phyloP scores from a whole-genome alignment of 805 yeast genomes.

The Hyphopichia homilentoma region DNA sequence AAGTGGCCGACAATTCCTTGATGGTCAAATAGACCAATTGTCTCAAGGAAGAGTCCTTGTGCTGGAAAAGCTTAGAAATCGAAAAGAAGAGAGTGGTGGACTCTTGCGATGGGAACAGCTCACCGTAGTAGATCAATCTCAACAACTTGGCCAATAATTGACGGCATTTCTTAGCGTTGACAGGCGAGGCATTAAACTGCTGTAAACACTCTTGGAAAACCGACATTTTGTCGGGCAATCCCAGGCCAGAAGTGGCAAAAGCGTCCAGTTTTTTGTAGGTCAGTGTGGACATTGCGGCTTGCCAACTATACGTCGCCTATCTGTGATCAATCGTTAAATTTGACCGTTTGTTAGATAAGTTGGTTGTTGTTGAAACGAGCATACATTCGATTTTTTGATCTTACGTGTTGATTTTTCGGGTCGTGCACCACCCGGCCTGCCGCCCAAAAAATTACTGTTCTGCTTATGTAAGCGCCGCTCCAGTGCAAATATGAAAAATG shows the following conservation, averaged over 20 bases:
- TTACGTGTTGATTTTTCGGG: conserved; percentile 13
- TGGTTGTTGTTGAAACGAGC: too few species aligned
- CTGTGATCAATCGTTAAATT: not conserved
- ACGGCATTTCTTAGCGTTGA: conserved; percentile 85
- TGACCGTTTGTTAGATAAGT: too few species aligned
- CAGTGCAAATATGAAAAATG: too few species aligned
- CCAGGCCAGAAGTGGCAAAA: conserved; percentile 50
- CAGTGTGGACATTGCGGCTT: conserved; percentile 72
- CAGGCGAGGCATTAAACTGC: conserved; percentile 88
- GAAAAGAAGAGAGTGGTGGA: conserved; percentile 92
- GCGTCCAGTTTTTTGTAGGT: conserved; percentile 84
- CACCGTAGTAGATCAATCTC: conserved; percentile 81
- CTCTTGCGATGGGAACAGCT: conserved; percentile 80
- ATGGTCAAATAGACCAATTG: conserved; percentile 93
- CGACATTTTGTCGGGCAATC: conserved; percentile 90
- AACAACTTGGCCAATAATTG: conserved; percentile 74
- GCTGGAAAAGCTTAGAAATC: conserved; percentile 91
- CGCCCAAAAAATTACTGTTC: not conserved
- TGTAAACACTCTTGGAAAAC: conserved; percentile 93
- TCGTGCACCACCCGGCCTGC: conserved; percentile 3
- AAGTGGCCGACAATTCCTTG: conserved; percentile 79
- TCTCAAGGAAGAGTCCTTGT: conserved; percentile 79
- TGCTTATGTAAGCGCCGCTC: too few species aligned
- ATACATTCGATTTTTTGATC: too few species aligned
- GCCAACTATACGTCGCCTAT: conserved; percentile 6